These are phyloP conservation scores for Endotrypanum monterogeii DNA, from an alignment of 208 protist genomes.

Conservation along the genomic window DNA sequence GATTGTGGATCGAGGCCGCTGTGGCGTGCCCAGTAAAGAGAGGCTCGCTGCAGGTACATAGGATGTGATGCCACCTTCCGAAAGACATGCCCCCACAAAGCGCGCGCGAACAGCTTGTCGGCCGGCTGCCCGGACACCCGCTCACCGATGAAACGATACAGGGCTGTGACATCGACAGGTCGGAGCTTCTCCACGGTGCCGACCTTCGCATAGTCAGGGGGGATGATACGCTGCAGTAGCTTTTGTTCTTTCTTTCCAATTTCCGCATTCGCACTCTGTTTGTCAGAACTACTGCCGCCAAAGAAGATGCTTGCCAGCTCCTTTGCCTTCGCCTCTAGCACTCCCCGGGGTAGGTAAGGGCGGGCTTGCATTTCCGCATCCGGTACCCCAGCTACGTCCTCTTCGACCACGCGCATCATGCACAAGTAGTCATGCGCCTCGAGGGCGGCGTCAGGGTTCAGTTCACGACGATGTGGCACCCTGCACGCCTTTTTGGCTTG, in stretches of 20 bases:
- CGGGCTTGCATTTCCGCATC: slow-evolving; percentile 84
- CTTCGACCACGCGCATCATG: slow-evolving; percentile 91
- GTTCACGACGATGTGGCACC: slow-evolving; percentile 70
- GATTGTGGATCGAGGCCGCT: slow-evolving; percentile 55
- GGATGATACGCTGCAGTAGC: slow-evolving; percentile 71
- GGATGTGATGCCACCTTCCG: slow-evolving; percentile 83
- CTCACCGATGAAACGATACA: slow-evolving; percentile 84
- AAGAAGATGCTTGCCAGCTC: slow-evolving; percentile 57
- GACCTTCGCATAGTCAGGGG: slow-evolving; percentile 70
- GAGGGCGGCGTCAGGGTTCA: slow-evolving; percentile 65
- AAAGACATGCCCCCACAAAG: slow-evolving; percentile 80
- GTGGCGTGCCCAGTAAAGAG: slow-evolving; percentile 86
- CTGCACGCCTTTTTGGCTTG: slow-evolving; percentile 53
- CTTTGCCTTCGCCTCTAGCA: slow-evolving; percentile 55
- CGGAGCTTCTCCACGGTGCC: slow-evolving; percentile 82
- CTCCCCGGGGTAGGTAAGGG: slow-evolving; percentile 64
- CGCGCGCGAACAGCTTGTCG: slow-evolving; percentile 61
- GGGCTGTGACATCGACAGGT: slow-evolving; percentile 73
- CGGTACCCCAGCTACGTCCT: slow-evolving; percentile 51
- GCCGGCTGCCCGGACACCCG: slow-evolving; percentile 41
- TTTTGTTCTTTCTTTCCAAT: slow-evolving; percentile 86
- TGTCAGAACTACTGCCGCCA: not conserved
- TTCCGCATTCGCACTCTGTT: slow-evolving; percentile 7
- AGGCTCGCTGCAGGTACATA: slow-evolving; percentile 65
- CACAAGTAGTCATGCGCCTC: slow-evolving; percentile 81